Base-by-base conservation (phyloP, 1,284 basidiomycete genomes). In the Apiotrichum sp. region DNA sequence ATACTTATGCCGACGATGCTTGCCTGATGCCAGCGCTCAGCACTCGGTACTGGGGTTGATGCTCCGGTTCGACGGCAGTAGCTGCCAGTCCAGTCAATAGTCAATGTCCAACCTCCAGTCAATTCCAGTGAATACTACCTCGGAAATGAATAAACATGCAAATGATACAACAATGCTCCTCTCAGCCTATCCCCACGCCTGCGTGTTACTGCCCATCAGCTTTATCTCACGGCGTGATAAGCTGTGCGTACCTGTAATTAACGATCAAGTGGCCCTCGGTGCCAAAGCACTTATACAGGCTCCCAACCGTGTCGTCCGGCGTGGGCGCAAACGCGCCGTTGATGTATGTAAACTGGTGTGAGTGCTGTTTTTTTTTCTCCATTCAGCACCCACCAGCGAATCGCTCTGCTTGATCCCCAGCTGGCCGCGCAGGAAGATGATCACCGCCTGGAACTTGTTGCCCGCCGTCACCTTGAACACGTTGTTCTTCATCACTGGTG, bases 401-500 rank as follows among this genome's bases (percentile, higher is more conserved):
- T 97, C 95, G 0, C 85, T 83, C 8, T 85, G 79, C 73, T 92
- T 93, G 85, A 88, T 90, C 8, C 86, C 87, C 46, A 98, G 77
- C 72, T 98, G 92, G 68, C 87, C 92, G 55, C 93, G 79, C 73
- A 98, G 72, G 71, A 98, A 98, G 65, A 91, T 86, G 49, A 96
- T 93, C 54, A 98, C 95, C 1, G 92, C 89, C 71, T 96, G 92
- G 70, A 98, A 98, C 53, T 88, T 82, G 75, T 97, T 95, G 47
- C 88, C 87, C 4, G 93, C 89, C 0, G 92, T 93, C 65, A 98
- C 95, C 79, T 95, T 95, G 83, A 93, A 97, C 71, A 95, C 89
- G 78, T 97, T 97, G 78, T 95, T 89, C 78, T 89, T 95, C 93
- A 98, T 96, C 67, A 98, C 93, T 1, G 95, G 95, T 0, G 93